These are phyloP conservation scores for Jaenimonas drosophilae DNA, from an alignment of 208 protist genomes.

Conservation along the genomic window DNA sequence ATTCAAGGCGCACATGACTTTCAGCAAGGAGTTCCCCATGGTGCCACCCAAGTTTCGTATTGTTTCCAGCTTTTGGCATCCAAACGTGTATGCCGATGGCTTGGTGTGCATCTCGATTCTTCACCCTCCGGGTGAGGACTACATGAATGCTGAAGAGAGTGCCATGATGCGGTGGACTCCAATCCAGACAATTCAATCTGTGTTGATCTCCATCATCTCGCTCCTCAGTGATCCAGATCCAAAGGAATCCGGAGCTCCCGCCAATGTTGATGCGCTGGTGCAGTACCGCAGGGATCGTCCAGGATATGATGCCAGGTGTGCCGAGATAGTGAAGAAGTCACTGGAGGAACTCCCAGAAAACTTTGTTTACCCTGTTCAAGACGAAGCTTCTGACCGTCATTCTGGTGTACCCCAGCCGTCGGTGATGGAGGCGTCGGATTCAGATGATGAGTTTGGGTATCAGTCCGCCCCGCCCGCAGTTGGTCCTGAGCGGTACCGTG, in stretches of 20 bases:
- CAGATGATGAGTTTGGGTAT: constrained; percentile 26
- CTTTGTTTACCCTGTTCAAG: constrained; percentile 61
- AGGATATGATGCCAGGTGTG: constrained; percentile 50
- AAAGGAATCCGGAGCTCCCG: constrained; percentile 86
- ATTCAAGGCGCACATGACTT: constrained; percentile 88
- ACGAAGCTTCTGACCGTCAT: no score
- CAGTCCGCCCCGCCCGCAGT: neutral
- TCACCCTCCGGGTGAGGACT: constrained; percentile 95
- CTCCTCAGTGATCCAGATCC: constrained; percentile 93
- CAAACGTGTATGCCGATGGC: constrained; percentile 95
- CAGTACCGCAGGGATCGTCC: constrained; percentile 70
- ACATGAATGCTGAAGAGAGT: constrained; percentile 81
- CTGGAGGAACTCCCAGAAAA: constrained; percentile 79
- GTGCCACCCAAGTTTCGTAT: constrained; percentile 93
- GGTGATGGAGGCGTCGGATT: constrained; percentile 18
- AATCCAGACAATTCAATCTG: constrained; percentile 92
- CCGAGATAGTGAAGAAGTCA: constrained; percentile 76
- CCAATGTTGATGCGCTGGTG: constrained; percentile 92
- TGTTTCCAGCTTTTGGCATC: constrained; percentile 95
- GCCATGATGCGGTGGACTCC: constrained; percentile 95
- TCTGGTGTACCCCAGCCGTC: no score
- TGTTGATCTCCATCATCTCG: constrained; percentile 92
- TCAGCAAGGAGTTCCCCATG: constrained; percentile 96
- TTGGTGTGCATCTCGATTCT: constrained; percentile 98
- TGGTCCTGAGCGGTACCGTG: constrained; percentile 22